These are phyloP conservation scores for Zygosaccharomyces pseudobailii DNA, from an alignment of 1,139 yeast species.

Conservation along the genomic window DNA sequence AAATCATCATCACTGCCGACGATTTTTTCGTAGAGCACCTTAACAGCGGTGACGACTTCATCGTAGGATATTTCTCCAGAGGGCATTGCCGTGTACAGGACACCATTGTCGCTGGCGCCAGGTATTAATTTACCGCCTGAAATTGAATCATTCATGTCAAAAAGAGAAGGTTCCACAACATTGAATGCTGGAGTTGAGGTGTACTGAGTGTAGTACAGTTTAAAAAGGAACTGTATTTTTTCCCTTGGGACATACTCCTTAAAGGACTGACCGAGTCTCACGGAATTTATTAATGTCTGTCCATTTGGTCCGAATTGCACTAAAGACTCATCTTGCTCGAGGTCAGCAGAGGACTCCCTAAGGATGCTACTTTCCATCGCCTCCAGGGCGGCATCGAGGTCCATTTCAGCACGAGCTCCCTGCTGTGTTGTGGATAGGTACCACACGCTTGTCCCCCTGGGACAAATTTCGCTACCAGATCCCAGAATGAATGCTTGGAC, in stretches of 20 bases:
- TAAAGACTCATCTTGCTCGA: constrained; percentile 50
- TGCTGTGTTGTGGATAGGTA: constrained; percentile 75
- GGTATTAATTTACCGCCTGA: constrained; percentile 17
- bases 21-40: constrained; percentile 62
- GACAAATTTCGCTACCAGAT: constrained; percentile 86
- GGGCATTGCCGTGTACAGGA: constrained; percentile 68
- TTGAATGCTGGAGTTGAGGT: constrained; percentile 53
- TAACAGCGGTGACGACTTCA: constrained; percentile 82
- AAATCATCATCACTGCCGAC: constrained; percentile 95
- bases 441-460: constrained; percentile 87
- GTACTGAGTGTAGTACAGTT: constrained; percentile 73
- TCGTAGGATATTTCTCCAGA: constrained; percentile 85
- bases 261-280: constrained; percentile 79
- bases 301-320: constrained; percentile 61
- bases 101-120: constrained; percentile 41
- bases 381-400: constrained; percentile 72
- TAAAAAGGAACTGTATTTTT: constrained; percentile 69
- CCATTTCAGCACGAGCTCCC: constrained; percentile 66
- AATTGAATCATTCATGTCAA: constrained; percentile 31
- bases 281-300: constrained; percentile 67
- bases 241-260: constrained; percentile 80
- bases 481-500: constrained; percentile 88
- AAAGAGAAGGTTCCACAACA: constrained; percentile 39
- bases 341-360: constrained; percentile 62
- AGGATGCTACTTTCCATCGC: constrained; percentile 76